Evolutionary conservation across 169 alveolate species (phyloP).

Genomic region (Eimeria falciformis): DNA sequence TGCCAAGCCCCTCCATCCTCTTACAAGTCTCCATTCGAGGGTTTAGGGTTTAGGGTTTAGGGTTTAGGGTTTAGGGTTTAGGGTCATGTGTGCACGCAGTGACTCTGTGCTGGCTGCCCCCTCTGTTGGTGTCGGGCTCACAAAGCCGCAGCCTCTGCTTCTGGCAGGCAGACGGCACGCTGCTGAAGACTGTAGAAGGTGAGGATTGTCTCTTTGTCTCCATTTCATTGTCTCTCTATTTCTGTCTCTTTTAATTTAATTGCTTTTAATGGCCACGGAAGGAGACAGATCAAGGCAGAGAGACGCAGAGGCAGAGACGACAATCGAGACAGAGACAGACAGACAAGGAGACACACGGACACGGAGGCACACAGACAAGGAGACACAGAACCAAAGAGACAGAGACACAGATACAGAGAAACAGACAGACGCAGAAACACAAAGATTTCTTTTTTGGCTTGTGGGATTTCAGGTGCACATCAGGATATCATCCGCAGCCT

Average conservation of each 20-base stretch:
- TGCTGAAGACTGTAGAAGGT: not conserved
- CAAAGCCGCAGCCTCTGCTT: not conserved
- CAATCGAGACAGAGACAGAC: no score
- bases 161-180: not conserved
- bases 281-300: no score
- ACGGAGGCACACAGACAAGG: no score
- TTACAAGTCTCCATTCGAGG: not conserved
- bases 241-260: no score
- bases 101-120: constrained; percentile 37
- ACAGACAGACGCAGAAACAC: no score
- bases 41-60: constrained; percentile 55
- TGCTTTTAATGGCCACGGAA: no score
- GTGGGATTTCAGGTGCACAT: constrained; percentile 25
- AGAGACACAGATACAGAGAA: no score
- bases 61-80: constrained; percentile 24
- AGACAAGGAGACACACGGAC: no score
- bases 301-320: no score
- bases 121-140: constrained; percentile 20
- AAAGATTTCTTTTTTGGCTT: no score
- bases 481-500: constrained; percentile 60
- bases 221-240: not conserved
- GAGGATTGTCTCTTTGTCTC: not conserved
- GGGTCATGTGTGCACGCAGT: not conserved
- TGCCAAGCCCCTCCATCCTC: no score
- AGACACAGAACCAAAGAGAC: no score